Evolutionary conservation across 78 protist species (phyloP).

Genomic region (Isochrysis galbana): DNA sequence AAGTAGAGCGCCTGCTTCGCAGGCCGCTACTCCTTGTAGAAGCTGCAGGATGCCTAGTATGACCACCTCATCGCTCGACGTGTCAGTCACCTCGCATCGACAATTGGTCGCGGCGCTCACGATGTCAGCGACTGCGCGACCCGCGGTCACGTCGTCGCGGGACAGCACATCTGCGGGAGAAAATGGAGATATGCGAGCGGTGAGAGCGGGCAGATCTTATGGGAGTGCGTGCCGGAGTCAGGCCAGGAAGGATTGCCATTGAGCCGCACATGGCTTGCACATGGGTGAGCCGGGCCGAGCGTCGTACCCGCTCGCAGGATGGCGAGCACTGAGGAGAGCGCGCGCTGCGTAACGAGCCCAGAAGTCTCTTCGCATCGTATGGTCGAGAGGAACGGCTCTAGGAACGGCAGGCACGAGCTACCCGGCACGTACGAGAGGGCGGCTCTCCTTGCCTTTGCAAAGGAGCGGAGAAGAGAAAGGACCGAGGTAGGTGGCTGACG

Average conservation of each 20-base stretch:
- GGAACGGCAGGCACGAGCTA: background rate
- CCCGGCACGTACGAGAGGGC: background rate
- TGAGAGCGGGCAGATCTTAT: no score
- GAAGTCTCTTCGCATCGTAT: background rate
- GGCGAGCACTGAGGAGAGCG: background rate
- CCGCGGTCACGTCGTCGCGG: background rate
- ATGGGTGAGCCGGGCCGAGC: background rate
- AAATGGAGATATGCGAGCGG: no score
- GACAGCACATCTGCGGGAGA: background rate
- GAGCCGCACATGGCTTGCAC: no score
- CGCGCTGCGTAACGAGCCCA: conserved; percentile 19
- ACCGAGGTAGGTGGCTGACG: background rate
- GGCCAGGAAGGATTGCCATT: no score
- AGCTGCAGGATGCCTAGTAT: conserved; percentile 80
- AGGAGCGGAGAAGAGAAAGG: background rate
- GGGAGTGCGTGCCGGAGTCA: no score
- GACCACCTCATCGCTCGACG: conserved; percentile 86
- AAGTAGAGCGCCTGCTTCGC: conserved; percentile 21
- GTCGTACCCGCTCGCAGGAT: background rate
- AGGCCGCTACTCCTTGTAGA: background rate
- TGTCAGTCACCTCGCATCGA: conserved; percentile 88
- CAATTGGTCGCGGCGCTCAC: conserved; percentile 81
- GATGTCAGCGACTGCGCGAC: conserved; percentile 41
- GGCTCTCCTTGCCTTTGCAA: background rate
- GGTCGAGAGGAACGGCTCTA: background rate